These are phyloP conservation scores for Penicillium verhagenii DNA, from an alignment of 495 filamentous ascomycete genomes.

Conservation along the genomic window DNA sequence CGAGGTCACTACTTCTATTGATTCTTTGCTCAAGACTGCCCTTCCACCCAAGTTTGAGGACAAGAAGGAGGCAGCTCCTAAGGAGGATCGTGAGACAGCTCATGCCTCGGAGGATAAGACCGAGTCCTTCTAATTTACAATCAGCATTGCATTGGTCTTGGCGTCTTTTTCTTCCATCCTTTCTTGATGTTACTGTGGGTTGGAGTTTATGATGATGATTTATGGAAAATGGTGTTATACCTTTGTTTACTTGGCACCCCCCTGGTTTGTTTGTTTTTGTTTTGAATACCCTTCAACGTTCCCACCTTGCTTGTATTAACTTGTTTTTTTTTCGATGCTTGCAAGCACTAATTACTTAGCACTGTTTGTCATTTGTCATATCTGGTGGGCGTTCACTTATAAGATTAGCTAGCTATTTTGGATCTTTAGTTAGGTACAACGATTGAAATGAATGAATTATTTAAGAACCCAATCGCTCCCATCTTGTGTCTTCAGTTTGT, in stretches of 20 bases:
- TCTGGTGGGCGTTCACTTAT: constrained; percentile 17
- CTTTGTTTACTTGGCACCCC: constrained; percentile 1
- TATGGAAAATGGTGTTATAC: constrained; percentile 6
- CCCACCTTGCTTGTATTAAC: not conserved
- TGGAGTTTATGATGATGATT: constrained; percentile 9
- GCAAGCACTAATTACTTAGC: not conserved
- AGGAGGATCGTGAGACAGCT: not conserved
- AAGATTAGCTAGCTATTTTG: not conserved
- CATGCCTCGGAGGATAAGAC: not conserved
- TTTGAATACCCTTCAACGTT: constrained; percentile 14
- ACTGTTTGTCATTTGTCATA: constrained; percentile 17
- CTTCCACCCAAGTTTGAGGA: constrained; percentile 8
- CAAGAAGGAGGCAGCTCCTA: not conserved
- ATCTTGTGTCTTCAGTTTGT: too few relatives aligned
- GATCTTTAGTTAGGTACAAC: constrained; percentile 5
- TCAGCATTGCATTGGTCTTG: constrained; percentile 23
- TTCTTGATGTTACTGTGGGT: not conserved
- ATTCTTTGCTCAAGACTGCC: constrained; percentile 29
- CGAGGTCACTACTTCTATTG: constrained; percentile 25
- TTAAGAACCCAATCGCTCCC: not conserved
- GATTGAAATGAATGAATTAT: constrained; percentile 7
- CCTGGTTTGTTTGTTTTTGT: constrained; percentile 1
- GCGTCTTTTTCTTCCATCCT: constrained; percentile 11
- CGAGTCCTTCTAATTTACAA: constrained; percentile 3
- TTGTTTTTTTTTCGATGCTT: not conserved